Evolutionary conservation across 2,329 filamentous ascomycete genomes (phyloP).

Genomic region (Aspergillus udagawae): DNA sequence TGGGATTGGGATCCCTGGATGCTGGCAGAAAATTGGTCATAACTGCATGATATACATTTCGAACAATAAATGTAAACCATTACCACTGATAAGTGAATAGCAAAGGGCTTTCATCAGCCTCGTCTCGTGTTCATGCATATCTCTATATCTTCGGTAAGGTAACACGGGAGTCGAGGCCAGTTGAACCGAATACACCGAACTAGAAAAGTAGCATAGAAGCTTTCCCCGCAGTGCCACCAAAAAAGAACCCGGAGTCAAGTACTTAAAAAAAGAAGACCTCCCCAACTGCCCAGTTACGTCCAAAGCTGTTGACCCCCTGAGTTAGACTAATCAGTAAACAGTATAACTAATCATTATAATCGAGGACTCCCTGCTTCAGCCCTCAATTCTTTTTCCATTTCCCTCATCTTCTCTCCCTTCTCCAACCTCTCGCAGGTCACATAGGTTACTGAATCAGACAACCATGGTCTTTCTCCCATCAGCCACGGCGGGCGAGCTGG

Average conservation of each 20-base stretch:
- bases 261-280: background rate
- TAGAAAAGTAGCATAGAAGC: background rate
- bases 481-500: conserved; percentile 36
- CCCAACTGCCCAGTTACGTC: background rate
- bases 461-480: conserved; percentile 46
- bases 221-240: background rate
- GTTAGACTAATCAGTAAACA: background rate
- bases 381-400: background rate
- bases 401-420: background rate
- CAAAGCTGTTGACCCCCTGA: background rate
- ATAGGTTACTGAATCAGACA: background rate
- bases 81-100: background rate
- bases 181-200: background rate
- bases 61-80: background rate
- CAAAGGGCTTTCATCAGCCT: background rate
- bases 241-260: background rate
- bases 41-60: background rate
- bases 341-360: background rate
- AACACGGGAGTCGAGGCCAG: background rate
- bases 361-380: background rate
- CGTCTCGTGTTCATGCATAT: background rate
- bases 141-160: background rate
- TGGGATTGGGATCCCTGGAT: background rate
- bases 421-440: background rate
- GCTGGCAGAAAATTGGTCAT: background rate